Base-by-base conservation (phyloP, 2,329 filamentous ascomycete species). In the Calycina herbarum region DNA sequence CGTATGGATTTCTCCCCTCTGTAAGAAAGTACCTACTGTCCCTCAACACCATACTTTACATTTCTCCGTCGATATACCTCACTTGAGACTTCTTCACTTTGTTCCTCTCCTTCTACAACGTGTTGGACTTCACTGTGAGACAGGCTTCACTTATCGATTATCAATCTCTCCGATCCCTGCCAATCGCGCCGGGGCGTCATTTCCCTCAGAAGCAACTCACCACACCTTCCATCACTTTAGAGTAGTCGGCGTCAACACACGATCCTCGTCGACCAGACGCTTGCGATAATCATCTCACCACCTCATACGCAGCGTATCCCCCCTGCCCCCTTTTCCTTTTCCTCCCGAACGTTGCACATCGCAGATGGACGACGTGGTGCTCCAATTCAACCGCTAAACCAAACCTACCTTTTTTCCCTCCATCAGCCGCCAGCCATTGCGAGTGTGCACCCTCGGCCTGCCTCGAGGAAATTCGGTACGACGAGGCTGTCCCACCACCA, bases 401-500 rank as follows among this genome's bases (percentile, higher is more conserved):
- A 3, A 15, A 20, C 54, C 54, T 15, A 4, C 24, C 54, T n/a
- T 33, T 57, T 57, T 51, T 29, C 51, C 45, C 35, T 56, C 60
- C 57, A 61, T 64, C 61, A 59, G 29, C 63, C 57, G 56, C 59
- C 13, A 27, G 1, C 59, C 17, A 20, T 38, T 38, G 10, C 35
- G 35, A 15, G 35, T 38, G 35, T 38, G 35, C 35, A 38, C 15
- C 42, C 48, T 62, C 57, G 62, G 59, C 35, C 42, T 63, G 31
- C 59, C 62, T 35, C 59, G 13, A 38, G 35, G 62, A 61, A 61
- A 54, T 56, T 66, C 58, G 51, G 56, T 65, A 62, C 58, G 31
- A 64, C 62, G 51, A 69, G 67, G 65, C 67, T 70, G 67, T 68
- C 61, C 48, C 24, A 65, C 66, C 64, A 42, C 57, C 57, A 56